Conservation (phyloP, 2,329 filamentous ascomycete genomes). For the Endocalyx cinctus region DNA sequence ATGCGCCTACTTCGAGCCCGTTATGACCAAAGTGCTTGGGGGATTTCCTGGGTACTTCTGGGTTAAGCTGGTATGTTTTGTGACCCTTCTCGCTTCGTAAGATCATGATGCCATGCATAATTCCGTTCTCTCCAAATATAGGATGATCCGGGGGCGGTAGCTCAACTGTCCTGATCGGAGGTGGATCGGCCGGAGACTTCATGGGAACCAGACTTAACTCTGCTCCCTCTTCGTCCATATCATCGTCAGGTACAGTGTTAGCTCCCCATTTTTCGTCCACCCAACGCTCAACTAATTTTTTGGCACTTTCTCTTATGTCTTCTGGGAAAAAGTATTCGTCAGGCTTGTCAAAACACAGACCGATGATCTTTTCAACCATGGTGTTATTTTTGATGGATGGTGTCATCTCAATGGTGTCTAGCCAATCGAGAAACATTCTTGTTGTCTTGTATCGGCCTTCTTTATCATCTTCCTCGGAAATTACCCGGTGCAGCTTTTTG, state of each 20-base stretch:
- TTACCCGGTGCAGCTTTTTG: neutral
- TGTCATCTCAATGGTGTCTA: neutral
- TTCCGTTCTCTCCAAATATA: constrained; percentile 17
- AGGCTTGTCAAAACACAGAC: constrained; percentile 6
- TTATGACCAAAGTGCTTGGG: constrained; percentile 22
- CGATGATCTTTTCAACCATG: constrained; percentile 4
- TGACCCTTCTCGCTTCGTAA: constrained; percentile 4
- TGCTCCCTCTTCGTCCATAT: constrained; percentile 6
- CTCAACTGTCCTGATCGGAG: constrained; percentile 3
- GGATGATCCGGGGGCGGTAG: constrained; percentile 15
- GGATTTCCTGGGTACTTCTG: constrained; percentile 8
- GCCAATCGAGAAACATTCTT: constrained; percentile 13
- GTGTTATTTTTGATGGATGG: constrained; percentile 5
- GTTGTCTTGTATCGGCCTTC: constrained; percentile 7
- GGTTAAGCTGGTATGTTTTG: constrained; percentile 15
- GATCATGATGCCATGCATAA: constrained; percentile 21
- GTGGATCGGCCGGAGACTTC: neutral
- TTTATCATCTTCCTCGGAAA: constrained; percentile 3
- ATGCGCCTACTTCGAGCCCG: constrained; percentile 16
- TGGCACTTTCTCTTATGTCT: constrained; percentile 10
- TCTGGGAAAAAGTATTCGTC: constrained; percentile 10
- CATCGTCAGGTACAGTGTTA: constrained; percentile 10
- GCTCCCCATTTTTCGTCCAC: constrained; percentile 19
- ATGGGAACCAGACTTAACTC: neutral
- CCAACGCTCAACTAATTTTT: constrained; percentile 13